A percentile compares a stretch with the other conserved stretches of the same genome.
Conservation (phyloP, 805 yeast species). For the Saturnispora halmiae region DNA sequence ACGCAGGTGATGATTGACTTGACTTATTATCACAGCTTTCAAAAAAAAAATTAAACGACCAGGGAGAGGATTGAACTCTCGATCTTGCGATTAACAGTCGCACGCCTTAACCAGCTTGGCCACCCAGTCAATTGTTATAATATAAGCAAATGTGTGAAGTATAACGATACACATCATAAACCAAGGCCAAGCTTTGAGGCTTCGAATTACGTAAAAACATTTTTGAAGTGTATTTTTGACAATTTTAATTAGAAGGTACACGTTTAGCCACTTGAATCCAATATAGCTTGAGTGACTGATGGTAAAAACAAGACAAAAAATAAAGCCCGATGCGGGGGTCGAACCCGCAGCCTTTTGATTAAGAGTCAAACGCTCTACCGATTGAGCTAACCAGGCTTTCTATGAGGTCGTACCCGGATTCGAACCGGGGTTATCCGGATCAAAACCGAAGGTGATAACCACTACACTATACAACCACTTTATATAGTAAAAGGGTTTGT, state of each 20-base stretch:
- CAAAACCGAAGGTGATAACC: constrained; percentile 78
- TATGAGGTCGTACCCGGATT: constrained; percentile 69
- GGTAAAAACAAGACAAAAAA: too few species aligned
- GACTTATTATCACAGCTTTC: too few species aligned
- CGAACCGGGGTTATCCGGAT: constrained; percentile 80
- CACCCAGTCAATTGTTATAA: constrained; percentile 33
- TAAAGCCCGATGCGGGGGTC: constrained; percentile 18
- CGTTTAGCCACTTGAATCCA: too few species aligned
- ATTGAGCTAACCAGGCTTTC: constrained; percentile 16
- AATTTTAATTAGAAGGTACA: too few species aligned
- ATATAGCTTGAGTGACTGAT: too few species aligned
- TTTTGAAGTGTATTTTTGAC: too few species aligned
- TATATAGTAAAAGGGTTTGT: too few species aligned
- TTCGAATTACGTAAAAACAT: too few species aligned
- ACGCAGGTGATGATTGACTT: too few species aligned
- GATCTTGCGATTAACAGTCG: constrained; percentile 60
- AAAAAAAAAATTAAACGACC: constrained; percentile 33
- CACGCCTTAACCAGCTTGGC: constrained; percentile 56
- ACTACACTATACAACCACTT: constrained; percentile 61
- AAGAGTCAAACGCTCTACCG: constrained; percentile 18
- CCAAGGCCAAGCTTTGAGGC: too few species aligned
- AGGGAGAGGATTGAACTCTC: constrained; percentile 54
- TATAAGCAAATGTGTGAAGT: too few species aligned
- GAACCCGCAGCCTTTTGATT: constrained; percentile 18
- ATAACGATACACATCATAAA: too few species aligned